Conservation (phyloP, 352 stramenopile genomes). For the Phytophthora multivora region DNA sequence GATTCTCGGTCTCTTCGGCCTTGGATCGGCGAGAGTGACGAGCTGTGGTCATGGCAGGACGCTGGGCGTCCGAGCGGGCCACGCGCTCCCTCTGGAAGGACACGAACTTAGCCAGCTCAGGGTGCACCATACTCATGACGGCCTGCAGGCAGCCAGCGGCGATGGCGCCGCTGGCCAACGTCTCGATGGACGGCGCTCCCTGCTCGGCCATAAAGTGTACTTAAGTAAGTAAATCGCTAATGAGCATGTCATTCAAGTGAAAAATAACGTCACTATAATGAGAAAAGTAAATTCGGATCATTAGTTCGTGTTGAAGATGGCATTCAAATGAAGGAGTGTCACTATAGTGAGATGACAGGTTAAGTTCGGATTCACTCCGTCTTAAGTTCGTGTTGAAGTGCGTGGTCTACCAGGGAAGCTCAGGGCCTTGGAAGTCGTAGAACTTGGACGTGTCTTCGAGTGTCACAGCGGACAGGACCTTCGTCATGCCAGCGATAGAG, state of each 20-base stretch:
- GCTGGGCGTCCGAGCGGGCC: constrained; percentile 21
- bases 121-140: constrained; percentile 49
- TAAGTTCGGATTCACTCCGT: neutral
- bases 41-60: neutral
- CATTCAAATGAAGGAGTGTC: no score
- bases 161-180: constrained; percentile 31
- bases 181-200: constrained; percentile 29
- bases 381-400: neutral
- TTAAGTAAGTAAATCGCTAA: no score
- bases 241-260: no score
- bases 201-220: neutral
- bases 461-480: constrained; percentile 28
- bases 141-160: constrained; percentile 44
- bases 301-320: no score
- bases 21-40: neutral
- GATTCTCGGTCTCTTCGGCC: neutral
- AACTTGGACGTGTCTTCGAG: constrained; percentile 51
- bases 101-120: constrained; percentile 42
- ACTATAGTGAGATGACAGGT: neutral
- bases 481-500: constrained; percentile 36
- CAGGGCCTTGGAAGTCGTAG: constrained; percentile 43
- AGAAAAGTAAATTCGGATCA: no score
- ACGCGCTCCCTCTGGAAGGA: constrained; percentile 41
- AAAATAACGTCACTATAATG: no score
- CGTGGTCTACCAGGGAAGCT: constrained; percentile 46